Base-by-base conservation (phyloP, 2,329 filamentous ascomycete species). In the Reticulascus tulasneorum region DNA sequence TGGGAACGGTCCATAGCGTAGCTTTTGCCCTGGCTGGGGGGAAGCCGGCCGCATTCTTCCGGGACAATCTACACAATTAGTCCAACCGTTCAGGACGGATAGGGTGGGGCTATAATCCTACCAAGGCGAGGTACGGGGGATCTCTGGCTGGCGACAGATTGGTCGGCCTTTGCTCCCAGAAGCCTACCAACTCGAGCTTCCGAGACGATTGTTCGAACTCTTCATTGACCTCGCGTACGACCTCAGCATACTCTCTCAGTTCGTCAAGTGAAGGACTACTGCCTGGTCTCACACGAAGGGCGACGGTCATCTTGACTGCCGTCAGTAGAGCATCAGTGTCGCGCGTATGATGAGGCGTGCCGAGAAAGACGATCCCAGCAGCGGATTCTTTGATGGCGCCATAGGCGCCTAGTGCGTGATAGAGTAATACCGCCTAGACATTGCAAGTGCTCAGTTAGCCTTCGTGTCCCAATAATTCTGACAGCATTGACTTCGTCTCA, bases 361-460 rank as follows among this genome's bases (percentile, higher is more conserved):
- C 50, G 9, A 53, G 18, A 29, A 51, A 53, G 9, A 51, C 37
- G 6, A 52, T 27, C 6, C 48, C 47, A 2, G 29, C 29, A 8
- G 41, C 22, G 7, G 40, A 40, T 8, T 42, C 42, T 13, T 36
- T 30, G n/a, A 43, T 30, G 16, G 24, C 16, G 8, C 37, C 44
- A 13, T 42, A 47, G n/a, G n/a, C n/a, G n/a, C n/a, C n/a, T n/a
- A n/a, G n/a, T n/a, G n/a, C n/a, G n/a, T n/a, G n/a, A n/a, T n/a
- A n/a, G n/a, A n/a, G n/a, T n/a, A 12, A 16, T 23, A 19, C 7
- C 16, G 8, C 10, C 15, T 31, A 21, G 17, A 29, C 27, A 29
- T 17, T 19, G 17, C 27, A 11, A 29, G n/a, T n/a, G n/a, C n/a
- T n/a, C n/a, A n/a, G n/a, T n/a, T 17, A 12, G 16, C 12, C 27